Percentiles rank a stretch among this genome's conserved stretches.
These are phyloP conservation scores for Ligustrum vulgare DNA, from an alignment of 257 asterid genomes.

Conservation along the genomic window DNA sequence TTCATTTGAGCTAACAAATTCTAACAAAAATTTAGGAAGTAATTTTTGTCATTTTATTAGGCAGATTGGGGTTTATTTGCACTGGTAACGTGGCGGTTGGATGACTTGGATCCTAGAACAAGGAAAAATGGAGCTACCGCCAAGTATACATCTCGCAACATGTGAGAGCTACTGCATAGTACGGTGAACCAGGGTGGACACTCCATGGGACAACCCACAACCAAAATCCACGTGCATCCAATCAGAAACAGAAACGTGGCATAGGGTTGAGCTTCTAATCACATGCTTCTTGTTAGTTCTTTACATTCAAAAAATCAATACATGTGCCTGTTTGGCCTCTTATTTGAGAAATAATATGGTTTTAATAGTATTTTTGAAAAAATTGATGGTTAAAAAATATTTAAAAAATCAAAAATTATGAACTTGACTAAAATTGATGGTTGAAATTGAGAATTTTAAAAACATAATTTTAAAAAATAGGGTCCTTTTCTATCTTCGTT, in stretches of 20 bases:
- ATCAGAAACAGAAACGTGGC: slow-evolving; percentile 1
- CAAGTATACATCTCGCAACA: slow-evolving; percentile 15
- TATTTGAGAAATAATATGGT: too few relatives aligned
- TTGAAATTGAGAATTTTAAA: too few relatives aligned
- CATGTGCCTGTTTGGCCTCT: too few relatives aligned
- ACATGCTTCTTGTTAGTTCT: not conserved
- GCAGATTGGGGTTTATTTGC: slow-evolving; percentile 6
- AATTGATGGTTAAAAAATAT: too few relatives aligned
- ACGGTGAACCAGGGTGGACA: slow-evolving; percentile 28
- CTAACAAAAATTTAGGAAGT: too few relatives aligned
- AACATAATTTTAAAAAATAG: too few relatives aligned
- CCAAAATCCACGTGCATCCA: not conserved
- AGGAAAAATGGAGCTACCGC: slow-evolving; percentile 14
- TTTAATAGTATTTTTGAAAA: too few relatives aligned
- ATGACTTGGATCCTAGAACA: slow-evolving; percentile 19
- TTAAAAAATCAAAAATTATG: too few relatives aligned
- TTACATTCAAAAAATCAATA: not conserved
- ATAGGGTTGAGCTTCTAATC: not conserved
- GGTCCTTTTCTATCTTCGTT: slow-evolving; percentile 4
- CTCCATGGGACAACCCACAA: slow-evolving; percentile 39
- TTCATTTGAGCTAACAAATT: too few relatives aligned
- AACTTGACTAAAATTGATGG: too few relatives aligned
- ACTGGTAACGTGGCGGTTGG: slow-evolving; percentile 26
- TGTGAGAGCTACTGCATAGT: slow-evolving; percentile 43
- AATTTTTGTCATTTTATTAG: not conserved